A percentile compares a stretch with the other conserved stretches of the same genome.
Conservation (phyloP, 257 asterid species). For the Scutellaria minor region DNA sequence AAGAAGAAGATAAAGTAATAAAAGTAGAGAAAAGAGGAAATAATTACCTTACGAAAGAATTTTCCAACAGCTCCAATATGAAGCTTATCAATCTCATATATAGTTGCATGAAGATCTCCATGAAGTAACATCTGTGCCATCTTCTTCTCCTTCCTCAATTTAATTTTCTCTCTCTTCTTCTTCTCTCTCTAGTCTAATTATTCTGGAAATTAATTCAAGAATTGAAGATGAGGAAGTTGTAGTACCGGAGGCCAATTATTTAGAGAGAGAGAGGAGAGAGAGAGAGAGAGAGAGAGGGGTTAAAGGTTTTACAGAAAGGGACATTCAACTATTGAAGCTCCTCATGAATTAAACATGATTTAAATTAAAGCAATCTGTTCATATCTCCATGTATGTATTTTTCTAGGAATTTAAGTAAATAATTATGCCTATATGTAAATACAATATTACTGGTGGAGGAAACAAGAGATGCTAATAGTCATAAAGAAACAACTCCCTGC, state of each 20-base stretch:
- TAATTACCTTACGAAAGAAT: constrained; percentile 43
- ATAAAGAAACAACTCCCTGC: no score
- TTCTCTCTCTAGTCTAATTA: background rate
- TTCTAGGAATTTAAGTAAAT: no score
- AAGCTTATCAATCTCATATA: constrained; percentile 49
- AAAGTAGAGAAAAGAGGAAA: background rate
- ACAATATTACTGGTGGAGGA: background rate
- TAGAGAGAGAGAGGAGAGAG: constrained; percentile 21
- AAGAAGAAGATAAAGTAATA: no score
- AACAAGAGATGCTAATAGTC: background rate
- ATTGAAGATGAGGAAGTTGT: background rate
- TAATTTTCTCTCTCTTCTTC: background rate
- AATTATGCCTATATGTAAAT: no score
- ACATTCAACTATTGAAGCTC: background rate
- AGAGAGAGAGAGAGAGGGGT: background rate
- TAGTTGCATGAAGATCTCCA: constrained; percentile 57
- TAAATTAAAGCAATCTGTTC: background rate
- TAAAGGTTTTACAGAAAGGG: background rate
- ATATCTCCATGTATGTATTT: background rate
- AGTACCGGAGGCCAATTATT: background rate
- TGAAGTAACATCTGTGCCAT: constrained; percentile 48
- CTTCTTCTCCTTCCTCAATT: background rate
- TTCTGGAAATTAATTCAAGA: background rate
- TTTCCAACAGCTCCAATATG: constrained; percentile 33
- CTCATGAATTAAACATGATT: background rate